Percentiles rank a stretch among this genome's conserved stretches.
These are phyloP conservation scores for Claviceps lovelessii DNA, from an alignment of 2,329 filamentous ascomycete genomes.

Conservation along the genomic window DNA sequence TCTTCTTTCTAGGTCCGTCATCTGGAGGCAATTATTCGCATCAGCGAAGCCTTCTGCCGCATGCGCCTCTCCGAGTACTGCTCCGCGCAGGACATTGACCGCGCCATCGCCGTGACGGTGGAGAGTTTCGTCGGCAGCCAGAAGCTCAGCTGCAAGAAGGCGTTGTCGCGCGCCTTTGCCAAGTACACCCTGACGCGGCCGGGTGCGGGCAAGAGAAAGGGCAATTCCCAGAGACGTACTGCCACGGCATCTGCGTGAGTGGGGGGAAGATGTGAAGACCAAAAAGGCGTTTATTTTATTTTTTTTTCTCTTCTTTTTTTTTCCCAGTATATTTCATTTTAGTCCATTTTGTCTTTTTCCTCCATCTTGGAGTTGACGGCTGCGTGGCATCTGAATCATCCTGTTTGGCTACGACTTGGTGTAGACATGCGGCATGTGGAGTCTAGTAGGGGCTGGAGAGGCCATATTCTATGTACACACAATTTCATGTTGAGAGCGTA, in stretches of 20 bases:
- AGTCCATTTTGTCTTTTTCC: too few species aligned
- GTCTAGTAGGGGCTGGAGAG: too few species aligned
- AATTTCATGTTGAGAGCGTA: too few species aligned
- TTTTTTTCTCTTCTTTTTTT: background rate
- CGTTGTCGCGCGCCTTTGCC: conserved; percentile 81
- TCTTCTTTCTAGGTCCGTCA: conserved; percentile 62
- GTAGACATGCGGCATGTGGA: too few species aligned
- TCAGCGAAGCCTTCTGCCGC: conserved; percentile 85
- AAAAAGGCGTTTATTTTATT: background rate
- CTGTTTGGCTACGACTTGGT: too few species aligned
- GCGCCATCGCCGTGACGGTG: conserved; percentile 90
- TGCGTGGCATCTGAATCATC: too few species aligned
- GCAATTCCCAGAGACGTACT: conserved; percentile 2
- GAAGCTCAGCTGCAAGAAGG: conserved; percentile 96
- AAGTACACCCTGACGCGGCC: conserved; percentile 64
- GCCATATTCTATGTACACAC: too few species aligned
- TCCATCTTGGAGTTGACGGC: too few species aligned
- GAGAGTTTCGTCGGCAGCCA: conserved; percentile 93
- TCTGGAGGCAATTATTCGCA: conserved; percentile 93
- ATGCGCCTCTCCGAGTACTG: conserved; percentile 98
- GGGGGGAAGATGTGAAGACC: background rate
- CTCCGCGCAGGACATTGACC: conserved; percentile 78
- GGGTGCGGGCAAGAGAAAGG: conserved; percentile 17
- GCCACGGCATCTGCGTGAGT: conserved; percentile 1
- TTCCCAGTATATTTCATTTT: too few species aligned